Evolutionary conservation across 208 protist genomes (phyloP).

Genomic region (Leishmania lainsoni): DNA sequence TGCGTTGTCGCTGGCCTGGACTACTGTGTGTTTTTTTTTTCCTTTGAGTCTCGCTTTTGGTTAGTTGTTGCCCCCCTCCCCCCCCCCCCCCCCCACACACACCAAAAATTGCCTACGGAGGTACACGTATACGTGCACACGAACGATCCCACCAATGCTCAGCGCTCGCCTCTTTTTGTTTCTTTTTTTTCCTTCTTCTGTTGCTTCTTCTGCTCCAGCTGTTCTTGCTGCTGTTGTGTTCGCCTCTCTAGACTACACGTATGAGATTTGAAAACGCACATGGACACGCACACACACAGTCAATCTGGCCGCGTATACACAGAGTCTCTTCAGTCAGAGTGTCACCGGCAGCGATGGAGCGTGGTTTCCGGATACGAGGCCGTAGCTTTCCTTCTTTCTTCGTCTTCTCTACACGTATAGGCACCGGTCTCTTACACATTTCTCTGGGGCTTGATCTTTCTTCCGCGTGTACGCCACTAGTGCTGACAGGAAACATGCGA

Average conservation of each 20-base stretch:
- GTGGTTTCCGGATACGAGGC: not conserved
- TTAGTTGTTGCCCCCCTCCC: not conserved
- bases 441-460: not conserved
- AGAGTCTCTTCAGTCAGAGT: not conserved
- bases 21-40: not conserved
- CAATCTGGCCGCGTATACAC: not conserved
- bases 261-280: not conserved
- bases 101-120: not conserved
- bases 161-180: not conserved
- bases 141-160: not conserved
- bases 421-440: not conserved
- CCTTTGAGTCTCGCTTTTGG: not conserved
- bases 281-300: not conserved
- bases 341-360: not conserved
- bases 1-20: not conserved
- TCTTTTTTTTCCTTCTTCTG: slow-evolving; percentile 18
- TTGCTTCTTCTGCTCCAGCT: not conserved
- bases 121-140: not conserved
- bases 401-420: not conserved
- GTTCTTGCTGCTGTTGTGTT: not conserved
- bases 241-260: not conserved
- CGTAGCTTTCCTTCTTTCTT: not conserved
- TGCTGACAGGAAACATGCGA: not conserved
- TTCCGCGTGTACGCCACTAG: not conserved
- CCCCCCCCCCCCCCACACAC: not conserved